These are phyloP conservation scores for Picea sitchensis DNA, from an alignment of 75 land plant species.

Conservation along the genomic window DNA sequence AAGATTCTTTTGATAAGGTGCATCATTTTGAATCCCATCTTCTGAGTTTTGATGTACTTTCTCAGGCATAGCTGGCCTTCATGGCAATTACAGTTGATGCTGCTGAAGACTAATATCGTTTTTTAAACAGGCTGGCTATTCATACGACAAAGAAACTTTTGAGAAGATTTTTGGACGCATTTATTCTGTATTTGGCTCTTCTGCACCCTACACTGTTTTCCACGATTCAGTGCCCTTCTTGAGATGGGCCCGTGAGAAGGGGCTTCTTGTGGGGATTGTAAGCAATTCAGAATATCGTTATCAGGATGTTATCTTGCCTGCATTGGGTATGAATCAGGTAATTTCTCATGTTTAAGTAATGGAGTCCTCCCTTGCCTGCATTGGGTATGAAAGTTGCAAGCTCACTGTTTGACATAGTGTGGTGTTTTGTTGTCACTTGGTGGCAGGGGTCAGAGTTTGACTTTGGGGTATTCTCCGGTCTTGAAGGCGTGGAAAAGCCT, in stretches of 20 bases:
- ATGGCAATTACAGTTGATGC: not conserved
- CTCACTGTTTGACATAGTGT: not conserved
- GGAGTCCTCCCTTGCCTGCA: no score
- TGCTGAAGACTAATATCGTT: not conserved
- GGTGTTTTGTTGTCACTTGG: not conserved
- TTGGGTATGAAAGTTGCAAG: no score
- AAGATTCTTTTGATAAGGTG: constrained; percentile 74
- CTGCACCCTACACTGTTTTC: constrained; percentile 79
- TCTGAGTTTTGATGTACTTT: not conserved
- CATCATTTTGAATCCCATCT: constrained; percentile 5
- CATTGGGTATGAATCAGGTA: constrained; percentile 77
- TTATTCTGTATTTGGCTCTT: constrained; percentile 77
- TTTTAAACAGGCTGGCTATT: constrained; percentile 75
- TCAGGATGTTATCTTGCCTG: constrained; percentile 82
- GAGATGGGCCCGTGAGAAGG: constrained; percentile 72
- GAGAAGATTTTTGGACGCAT: constrained; percentile 84
- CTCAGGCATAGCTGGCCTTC: not conserved
- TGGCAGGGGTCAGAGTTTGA: constrained; percentile 91
- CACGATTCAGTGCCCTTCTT: constrained; percentile 82
- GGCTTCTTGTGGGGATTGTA: constrained; percentile 76
- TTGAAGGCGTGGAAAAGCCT: constrained; percentile 94
- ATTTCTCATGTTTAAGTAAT: not conserved
- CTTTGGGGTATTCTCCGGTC: constrained; percentile 93
- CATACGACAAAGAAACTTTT: constrained; percentile 72
- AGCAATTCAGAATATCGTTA: constrained; percentile 93